Evolutionary conservation across 2,329 filamentous ascomycete species (phyloP).

Genomic region (Diaporthe capsici): DNA sequence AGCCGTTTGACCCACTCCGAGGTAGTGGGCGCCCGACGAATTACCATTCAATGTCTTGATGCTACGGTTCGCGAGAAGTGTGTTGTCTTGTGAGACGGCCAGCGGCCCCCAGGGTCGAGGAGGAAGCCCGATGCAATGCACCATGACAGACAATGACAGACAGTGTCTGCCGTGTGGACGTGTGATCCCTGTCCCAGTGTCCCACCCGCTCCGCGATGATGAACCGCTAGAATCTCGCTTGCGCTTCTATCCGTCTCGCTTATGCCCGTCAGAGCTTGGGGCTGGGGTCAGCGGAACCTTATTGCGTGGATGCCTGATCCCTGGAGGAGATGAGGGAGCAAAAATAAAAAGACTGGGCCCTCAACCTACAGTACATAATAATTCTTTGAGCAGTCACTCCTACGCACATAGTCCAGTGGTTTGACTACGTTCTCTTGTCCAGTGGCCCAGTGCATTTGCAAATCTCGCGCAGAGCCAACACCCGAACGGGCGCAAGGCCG

Average conservation of each 20-base stretch:
- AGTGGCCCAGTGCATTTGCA: neutral
- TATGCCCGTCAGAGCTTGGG: slow-evolving; percentile 32
- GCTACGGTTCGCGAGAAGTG: neutral
- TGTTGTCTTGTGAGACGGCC: neutral
- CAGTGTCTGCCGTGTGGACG: neutral
- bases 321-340: neutral
- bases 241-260: slow-evolving; percentile 34
- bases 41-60: neutral
- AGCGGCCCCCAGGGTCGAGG: neutral
- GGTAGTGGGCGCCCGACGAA: neutral
- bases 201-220: slow-evolving; percentile 13
- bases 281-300: slow-evolving; percentile 19
- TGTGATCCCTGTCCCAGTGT: slow-evolving; percentile 10
- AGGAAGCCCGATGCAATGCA: neutral
- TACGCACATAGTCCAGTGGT: neutral
- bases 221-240: slow-evolving; percentile 33
- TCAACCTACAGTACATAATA: neutral
- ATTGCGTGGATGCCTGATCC: slow-evolving; percentile 36
- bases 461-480: neutral
- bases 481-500: neutral
- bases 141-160: neutral
- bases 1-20: neutral
- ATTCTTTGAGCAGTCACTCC: neutral
- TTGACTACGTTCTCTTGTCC: neutral
- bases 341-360: slow-evolving; percentile 28